Conservation (phyloP, 2,329 filamentous ascomycete species). For the Aspergillus sclerotialis region DNA sequence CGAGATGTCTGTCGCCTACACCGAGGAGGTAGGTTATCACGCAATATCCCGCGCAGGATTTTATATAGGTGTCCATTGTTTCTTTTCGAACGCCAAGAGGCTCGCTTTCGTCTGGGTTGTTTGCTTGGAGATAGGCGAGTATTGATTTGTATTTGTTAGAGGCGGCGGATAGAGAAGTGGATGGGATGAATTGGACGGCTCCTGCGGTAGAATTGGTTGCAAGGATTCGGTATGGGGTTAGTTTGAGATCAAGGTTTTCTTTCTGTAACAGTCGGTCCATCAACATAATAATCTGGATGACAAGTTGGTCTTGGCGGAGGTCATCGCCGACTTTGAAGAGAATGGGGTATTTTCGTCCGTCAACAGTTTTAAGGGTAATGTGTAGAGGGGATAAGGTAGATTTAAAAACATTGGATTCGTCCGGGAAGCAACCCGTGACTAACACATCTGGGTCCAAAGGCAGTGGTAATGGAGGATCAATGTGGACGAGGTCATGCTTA, state of each 20-base stretch:
- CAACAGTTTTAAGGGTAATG: slow-evolving; percentile 77
- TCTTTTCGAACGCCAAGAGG: slow-evolving; percentile 85
- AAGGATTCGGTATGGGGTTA: slow-evolving; percentile 93
- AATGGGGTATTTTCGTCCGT: slow-evolving; percentile 74
- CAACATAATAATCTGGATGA: slow-evolving; percentile 93
- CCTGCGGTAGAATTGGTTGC: slow-evolving; percentile 86
- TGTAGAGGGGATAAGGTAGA: slow-evolving; percentile 88
- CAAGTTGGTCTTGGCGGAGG: slow-evolving; percentile 89
- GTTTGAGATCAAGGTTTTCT: slow-evolving; percentile 89
- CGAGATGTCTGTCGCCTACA: slow-evolving; percentile 89
- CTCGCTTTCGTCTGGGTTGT: slow-evolving; percentile 79
- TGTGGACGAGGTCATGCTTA: slow-evolving; percentile 76
- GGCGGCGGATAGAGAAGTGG: slow-evolving; percentile 74
- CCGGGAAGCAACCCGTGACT: slow-evolving; percentile 71
- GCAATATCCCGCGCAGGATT: slow-evolving; percentile 94
- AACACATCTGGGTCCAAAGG: slow-evolving; percentile 79
- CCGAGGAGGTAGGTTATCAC: slow-evolving; percentile 97
- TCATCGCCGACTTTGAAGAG: slow-evolving; percentile 98
- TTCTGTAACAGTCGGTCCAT: slow-evolving; percentile 96
- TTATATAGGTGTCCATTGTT: slow-evolving; percentile 89
- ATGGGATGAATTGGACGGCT: slow-evolving; percentile 88
- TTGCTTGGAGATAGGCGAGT: slow-evolving; percentile 75
- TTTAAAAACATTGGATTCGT: slow-evolving; percentile 89
- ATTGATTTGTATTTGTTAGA: slow-evolving; percentile 72
- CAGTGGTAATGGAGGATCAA: slow-evolving; percentile 80